Conservation (phyloP, 352 stramenopile species). For the Globisporangium spinosum region DNA sequence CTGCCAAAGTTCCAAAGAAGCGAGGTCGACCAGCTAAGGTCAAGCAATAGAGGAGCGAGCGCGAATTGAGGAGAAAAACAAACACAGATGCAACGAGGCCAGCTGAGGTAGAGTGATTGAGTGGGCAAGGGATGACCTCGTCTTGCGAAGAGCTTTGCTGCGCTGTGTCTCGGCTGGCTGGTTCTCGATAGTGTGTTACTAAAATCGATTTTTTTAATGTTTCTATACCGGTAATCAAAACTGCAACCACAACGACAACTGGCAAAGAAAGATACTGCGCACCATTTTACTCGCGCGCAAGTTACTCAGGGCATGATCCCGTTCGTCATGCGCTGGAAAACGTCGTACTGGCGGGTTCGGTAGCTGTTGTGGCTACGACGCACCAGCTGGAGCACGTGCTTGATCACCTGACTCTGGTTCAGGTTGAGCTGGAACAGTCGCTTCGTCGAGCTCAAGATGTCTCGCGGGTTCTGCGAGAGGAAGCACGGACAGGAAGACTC, state of each 20-base stretch:
- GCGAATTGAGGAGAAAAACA: background rate
- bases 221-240: constrained; percentile 11
- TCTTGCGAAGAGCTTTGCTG: background rate
- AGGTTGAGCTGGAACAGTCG: constrained; percentile 77
- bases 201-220: constrained; percentile 5
- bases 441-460: constrained; percentile 75
- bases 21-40: constrained; percentile 32
- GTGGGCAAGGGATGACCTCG: background rate
- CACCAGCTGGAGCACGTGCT: constrained; percentile 88
- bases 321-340: constrained; percentile 92
- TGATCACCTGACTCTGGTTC: constrained; percentile 85
- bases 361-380: constrained; percentile 89
- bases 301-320: constrained; percentile 72
- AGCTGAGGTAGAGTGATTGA: constrained; percentile 2
- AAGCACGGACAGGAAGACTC: constrained; percentile 97
- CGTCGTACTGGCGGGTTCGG: constrained; percentile 88
- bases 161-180: background rate
- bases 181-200: background rate
- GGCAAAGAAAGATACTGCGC: constrained; percentile 7
- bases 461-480: constrained; percentile 65
- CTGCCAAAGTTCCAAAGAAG: constrained; percentile 20
- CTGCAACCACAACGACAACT: background rate
- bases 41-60: constrained; percentile 16
- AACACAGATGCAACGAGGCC: background rate
- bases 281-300: background rate